phyloP scores from a whole-genome alignment of 176 grass and related monocot genomes.

The Cenchrus purpureus region DNA sequence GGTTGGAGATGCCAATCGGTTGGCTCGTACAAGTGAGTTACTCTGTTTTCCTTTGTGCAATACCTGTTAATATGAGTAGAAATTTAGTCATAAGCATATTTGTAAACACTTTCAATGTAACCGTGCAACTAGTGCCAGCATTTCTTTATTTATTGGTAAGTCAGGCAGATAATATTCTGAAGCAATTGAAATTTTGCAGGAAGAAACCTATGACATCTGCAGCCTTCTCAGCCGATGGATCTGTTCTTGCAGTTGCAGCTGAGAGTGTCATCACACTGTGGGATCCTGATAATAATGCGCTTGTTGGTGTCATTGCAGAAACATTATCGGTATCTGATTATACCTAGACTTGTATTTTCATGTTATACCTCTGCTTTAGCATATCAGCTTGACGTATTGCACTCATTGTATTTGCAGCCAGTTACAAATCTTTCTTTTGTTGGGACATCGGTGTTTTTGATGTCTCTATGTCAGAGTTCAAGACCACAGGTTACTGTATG shows the following conservation, averaged over 20 bases:
- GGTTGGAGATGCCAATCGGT: conserved; percentile 99
- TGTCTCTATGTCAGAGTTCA: conserved; percentile 68
- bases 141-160: conserved; percentile 2
- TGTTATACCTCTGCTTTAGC: conserved; percentile 16
- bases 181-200: conserved; percentile 56
- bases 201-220: conserved; percentile 84
- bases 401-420: conserved; percentile 58
- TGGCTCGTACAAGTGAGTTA: conserved; percentile 94
- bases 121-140: not conserved
- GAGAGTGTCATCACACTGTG: conserved; percentile 84
- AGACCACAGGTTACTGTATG: conserved; percentile 79
- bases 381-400: conserved; percentile 15
- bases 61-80: not conserved
- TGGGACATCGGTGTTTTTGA: conserved; percentile 70
- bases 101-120: not conserved
- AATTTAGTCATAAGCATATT: not conserved
- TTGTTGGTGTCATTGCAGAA: conserved; percentile 90
- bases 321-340: conserved; percentile 72
- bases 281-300: conserved; percentile 83
- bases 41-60: conserved; percentile 23
- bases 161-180: conserved; percentile 15
- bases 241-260: conserved; percentile 91
- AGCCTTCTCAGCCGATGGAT: conserved; percentile 91
- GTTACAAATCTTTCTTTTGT: conserved; percentile 71
- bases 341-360: not conserved